Evolutionary conservation across 202 grass and related monocot genomes (phyloP).

Genomic region (Alloteropsis angusta): DNA sequence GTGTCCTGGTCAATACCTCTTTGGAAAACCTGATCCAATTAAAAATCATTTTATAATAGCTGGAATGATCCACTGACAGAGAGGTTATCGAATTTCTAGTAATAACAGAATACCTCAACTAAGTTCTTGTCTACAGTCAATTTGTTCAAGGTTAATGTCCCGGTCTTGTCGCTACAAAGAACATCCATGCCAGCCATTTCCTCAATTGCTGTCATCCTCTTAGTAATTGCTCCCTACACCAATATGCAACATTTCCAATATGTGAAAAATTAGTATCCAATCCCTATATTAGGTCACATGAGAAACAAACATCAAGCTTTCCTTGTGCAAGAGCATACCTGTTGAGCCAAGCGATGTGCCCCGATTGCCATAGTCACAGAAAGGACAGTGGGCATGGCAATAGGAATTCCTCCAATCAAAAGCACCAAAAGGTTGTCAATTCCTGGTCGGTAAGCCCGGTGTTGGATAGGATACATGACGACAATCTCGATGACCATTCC

Average conservation of each 20-base stretch:
- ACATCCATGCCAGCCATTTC: conserved; percentile 97
- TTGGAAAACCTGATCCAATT: conserved; percentile 60
- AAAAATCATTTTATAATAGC: not conserved
- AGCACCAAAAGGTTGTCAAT: conserved; percentile 93
- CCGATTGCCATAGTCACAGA: conserved; percentile 94
- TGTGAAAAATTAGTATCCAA: not conserved
- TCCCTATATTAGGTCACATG: not conserved
- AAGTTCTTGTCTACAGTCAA: conserved; percentile 80
- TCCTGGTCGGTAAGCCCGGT: conserved; percentile 65
- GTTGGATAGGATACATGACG: conserved; percentile 83
- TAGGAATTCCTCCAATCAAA: conserved; percentile 89
- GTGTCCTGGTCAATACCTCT: conserved; percentile 62
- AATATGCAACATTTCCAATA: not conserved
- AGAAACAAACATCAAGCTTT: conserved; percentile 6
- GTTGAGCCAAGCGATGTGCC: conserved; percentile 70
- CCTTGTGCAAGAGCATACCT: conserved; percentile 28
- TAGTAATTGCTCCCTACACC: conserved; percentile 81
- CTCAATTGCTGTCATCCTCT: conserved; percentile 96
- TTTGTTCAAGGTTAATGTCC: conserved; percentile 87
- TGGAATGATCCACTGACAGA: not conserved
- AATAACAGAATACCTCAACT: conserved; percentile 44
- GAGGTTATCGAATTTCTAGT: not conserved
- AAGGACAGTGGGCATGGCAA: conserved; percentile 93
- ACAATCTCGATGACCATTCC: conserved; percentile 73
- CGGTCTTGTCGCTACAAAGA: conserved; percentile 91